Evolutionary conservation across 441 rosid species (phyloP), one percentile per base, ranked within the genome.

Genomic region (Croton setiger): DNA sequence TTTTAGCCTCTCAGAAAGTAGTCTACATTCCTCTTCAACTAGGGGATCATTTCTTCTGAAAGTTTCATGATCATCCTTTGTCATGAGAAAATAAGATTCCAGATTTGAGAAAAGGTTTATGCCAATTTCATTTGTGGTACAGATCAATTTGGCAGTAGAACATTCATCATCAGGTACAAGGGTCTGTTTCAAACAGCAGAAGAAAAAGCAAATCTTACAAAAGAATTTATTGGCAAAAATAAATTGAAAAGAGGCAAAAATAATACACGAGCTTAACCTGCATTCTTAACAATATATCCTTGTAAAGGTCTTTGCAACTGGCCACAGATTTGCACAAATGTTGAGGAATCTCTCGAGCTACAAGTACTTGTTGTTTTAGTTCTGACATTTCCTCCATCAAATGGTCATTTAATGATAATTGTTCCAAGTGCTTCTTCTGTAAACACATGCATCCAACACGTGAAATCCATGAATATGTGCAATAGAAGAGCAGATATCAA

Each of bases 401-500:
- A 78, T 72, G 79, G 43, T 74, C 79, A 77, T 87, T 89, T 73
- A 85, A 18, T 48, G 59, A 72, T 63, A 81, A 66, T 67, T 88
- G 91, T 73, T 88, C 92, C 21, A 66, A 74, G 75, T 83, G 76
- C 74, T 84, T 87, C 67, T 75, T 80, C 98, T 94, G 86, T 35
- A 39, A 68, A 58, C 44, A 64, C 61, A 64, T 31, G 66, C 51
- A 65, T 64, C 72, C 55, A 69, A 48, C 33, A 49, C 20, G 53
- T 39, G 35, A 44, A 54, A 67, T 18, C 58, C 31, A 33, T 12
- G 62, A 45, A 69, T 9, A 55, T 70, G 66, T 41, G 66, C 61
- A 15, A 31, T 11, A 14, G 52, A 44, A 54, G 18, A 7, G 58
- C n/a, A 9, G 27, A 60, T 31, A 4, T 55, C 17, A 47, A 15